These are phyloP conservation scores for Neurospora pannonica DNA, from an alignment of 495 filamentous ascomycete species.

Conservation along the genomic window DNA sequence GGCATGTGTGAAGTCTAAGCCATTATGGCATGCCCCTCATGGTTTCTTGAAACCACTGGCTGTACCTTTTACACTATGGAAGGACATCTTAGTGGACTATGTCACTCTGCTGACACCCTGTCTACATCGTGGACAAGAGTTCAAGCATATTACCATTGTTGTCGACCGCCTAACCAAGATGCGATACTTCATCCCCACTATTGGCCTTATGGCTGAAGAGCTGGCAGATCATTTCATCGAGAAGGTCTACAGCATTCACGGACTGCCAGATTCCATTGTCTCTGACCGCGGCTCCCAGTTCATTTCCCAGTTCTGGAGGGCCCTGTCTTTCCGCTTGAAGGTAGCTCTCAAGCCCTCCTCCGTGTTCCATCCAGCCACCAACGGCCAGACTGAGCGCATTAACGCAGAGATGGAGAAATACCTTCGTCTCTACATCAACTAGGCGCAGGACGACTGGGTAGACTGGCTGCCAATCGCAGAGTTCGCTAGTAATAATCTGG, in stretches of 20 bases:
- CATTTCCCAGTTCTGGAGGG: too few species aligned
- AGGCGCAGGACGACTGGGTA: background rate
- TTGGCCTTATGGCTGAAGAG: background rate
- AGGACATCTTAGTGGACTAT: background rate
- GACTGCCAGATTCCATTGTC: too few species aligned
- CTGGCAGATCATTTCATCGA: background rate
- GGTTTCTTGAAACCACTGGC: background rate
- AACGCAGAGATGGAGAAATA: background rate
- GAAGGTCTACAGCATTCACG: background rate
- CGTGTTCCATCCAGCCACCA: background rate
- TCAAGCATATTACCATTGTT: background rate
- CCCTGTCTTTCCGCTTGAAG: background rate
- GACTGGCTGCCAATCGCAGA: background rate
- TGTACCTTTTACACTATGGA: background rate
- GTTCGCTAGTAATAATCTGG: too few species aligned
- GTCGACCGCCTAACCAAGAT: background rate
- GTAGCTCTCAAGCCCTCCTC: background rate
- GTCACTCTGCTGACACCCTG: background rate
- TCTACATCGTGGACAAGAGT: background rate
- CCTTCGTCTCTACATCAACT: background rate
- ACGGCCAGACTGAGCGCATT: background rate
- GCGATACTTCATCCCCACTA: background rate
- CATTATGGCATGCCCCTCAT: background rate
- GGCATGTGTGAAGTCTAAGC: too few species aligned
- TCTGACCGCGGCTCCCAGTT: too few species aligned